Evolutionary conservation across 306 rosid species (phyloP), one percentile per base, ranked within the genome.

Genomic region (Trifolium subterraneum): DNA sequence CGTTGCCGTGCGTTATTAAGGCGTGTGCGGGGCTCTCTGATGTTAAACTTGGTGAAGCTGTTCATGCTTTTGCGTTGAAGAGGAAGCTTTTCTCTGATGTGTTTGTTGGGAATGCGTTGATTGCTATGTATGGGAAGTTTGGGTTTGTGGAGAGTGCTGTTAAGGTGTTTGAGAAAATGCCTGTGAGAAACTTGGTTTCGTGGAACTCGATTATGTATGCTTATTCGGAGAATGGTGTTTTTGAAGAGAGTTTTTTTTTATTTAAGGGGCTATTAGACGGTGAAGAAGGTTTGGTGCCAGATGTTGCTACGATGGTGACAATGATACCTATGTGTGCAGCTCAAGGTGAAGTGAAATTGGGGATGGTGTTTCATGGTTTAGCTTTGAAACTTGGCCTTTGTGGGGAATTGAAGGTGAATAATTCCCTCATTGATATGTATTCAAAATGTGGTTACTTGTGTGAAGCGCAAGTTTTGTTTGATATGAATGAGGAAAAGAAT

Each of bases 381-480:
- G 88, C 90, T 14, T 85, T 82, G 68, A 93, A 89, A 81, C 64
- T 87, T 45, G 92, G 88, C 58, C 64, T 89, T 35, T 47, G 10
- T 70, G 65, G 52, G 50, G 93, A 90, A 56, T 25, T 86, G 74
- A 89, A 61, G 85, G 89, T 93, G 79, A 80, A 56, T 70, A 93
- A 89, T 85, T 85, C 95, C 16, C 82, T 93, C 33, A 59, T 83
- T 65, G 93, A 90, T 59, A 90, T 93, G 98, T 93, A 93, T 64
- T 84, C 83, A 3, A 90, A 93, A 85, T 86, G 98, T 10, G 88
- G 92, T 29, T 83, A 8, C 88, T 72, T 84, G 29, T 13, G 36
- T 1, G 86, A 87, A 45, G 96, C 93, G 0, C 72, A 1, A 8
- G 11, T 73, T 72, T 58, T 90, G 75, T 93, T 93, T 75, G 73